Base-by-base conservation (phyloP, 495 filamentous ascomycete species). In the Astrothelium macrocarpum region DNA sequence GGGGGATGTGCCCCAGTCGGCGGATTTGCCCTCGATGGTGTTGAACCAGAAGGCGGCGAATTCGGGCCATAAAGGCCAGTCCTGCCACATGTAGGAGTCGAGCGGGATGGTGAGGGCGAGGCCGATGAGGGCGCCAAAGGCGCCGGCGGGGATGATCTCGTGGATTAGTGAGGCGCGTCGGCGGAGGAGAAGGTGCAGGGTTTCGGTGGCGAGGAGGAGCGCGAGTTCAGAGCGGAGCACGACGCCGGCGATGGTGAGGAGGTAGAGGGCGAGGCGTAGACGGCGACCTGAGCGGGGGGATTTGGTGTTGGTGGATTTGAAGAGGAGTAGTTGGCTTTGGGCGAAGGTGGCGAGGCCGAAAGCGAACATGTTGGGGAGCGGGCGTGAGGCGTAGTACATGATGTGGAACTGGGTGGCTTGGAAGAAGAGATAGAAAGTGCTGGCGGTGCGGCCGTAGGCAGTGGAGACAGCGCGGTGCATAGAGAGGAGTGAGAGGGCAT, bases 291-390 rank as follows among this genome's bases (percentile, higher is more conserved):
- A 49, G 61, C 42, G 72, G 58, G 60, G 72, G 65, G 64, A 67
- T 43, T 68, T 73, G 60, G 65, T 64, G 59, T 59, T 46, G 23
- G 66, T 42, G 10, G 67, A 36, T 49, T 65, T 76, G 65, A 75
- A 70, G 1, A 88, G 87, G 4, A 97, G 79, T 46, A 96, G 78
- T 64, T 82, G 81, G n/a, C 84, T 75, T 59, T 90, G 77, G 0
- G 92, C 88, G 14, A 66, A 12, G 80, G 68, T 80, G 87, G 85
- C 87, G 18, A 96, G 75, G 16, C 85, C 83, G 76, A 99, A 92
- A 56, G 94, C 94, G 73, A 97, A 97, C 84, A 94, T 96, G 72
- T 99, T 99, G 3, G 94, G 95, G 32, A 99, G 78, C 1, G 91
- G 90, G 61, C 95, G 81, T 9, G 90, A 95, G 18, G 95, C 90